Conservation (phyloP, 208 protist genomes). For the Leishmania martiniquensis region DNA sequence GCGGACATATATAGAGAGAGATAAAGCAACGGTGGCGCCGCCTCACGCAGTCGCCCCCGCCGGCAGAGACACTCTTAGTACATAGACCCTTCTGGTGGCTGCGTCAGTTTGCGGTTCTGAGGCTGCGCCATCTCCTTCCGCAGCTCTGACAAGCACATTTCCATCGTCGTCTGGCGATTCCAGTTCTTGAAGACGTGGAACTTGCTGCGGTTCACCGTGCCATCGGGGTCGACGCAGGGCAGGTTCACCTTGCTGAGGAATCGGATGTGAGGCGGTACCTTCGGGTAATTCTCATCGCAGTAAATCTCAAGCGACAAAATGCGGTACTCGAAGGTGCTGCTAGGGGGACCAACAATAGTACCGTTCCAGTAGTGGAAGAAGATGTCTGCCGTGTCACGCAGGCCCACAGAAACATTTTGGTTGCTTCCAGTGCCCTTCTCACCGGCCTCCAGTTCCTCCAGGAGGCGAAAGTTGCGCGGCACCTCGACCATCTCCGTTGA, state of each 20-base stretch:
- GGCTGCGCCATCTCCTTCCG: constrained; percentile 85
- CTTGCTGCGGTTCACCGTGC: constrained; percentile 69
- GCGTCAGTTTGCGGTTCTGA: constrained; percentile 83
- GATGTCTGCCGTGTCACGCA: constrained; percentile 90
- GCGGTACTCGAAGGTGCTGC: constrained; percentile 91
- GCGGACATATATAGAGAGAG: not conserved
- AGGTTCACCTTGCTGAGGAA: constrained; percentile 89
- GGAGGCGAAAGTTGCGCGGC: constrained; percentile 90
- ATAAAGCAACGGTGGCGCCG: not conserved
- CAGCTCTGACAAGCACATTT: constrained; percentile 86
- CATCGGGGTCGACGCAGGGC: constrained; percentile 81
- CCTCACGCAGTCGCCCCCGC: not conserved
- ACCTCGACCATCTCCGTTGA: constrained; percentile 77
- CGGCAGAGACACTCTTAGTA: constrained; percentile 25
- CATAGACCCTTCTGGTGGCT: constrained; percentile 82
- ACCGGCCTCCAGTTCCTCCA: constrained; percentile 91
- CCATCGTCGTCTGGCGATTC: constrained; percentile 85
- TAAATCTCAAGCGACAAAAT: constrained; percentile 89
- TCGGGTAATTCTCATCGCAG: constrained; percentile 92
- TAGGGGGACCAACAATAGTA: constrained; percentile 88
- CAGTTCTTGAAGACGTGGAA: constrained; percentile 85
- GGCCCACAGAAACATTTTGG: constrained; percentile 89
- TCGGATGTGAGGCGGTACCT: constrained; percentile 79
- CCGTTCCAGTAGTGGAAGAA: constrained; percentile 93
- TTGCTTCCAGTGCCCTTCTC: constrained; percentile 90